Evolutionary conservation across 352 stramenopile species (phyloP).

Genomic region (Phytophthora foliorum): DNA sequence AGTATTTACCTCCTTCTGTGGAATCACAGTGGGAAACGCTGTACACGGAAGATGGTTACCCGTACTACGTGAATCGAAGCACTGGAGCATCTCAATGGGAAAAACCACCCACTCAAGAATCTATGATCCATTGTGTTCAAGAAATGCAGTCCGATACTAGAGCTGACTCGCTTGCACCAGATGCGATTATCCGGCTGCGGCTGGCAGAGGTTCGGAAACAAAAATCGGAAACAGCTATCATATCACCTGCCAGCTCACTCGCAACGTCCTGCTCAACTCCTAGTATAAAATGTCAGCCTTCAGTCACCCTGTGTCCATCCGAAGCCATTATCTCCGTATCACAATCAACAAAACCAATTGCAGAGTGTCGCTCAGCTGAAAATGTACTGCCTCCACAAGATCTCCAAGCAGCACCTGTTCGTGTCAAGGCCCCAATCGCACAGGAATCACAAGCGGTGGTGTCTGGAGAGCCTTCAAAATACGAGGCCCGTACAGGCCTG

Average conservation of each 20-base stretch:
- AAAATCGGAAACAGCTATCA: slow-evolving; percentile 27
- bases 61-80: slow-evolving; percentile 79
- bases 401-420: background rate
- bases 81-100: slow-evolving; percentile 86
- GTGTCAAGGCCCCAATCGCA: no score
- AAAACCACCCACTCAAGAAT: slow-evolving; percentile 42
- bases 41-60: slow-evolving; percentile 79
- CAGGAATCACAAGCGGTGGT: background rate
- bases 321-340: background rate
- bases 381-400: slow-evolving; percentile 1
- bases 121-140: slow-evolving; percentile 1
- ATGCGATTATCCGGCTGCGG: slow-evolving; percentile 58
- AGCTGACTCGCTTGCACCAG: slow-evolving; percentile 33
- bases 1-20: slow-evolving; percentile 1
- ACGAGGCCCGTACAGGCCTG: slow-evolving; percentile 58
- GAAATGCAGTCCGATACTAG: slow-evolving; percentile 15
- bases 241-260: slow-evolving; percentile 15
- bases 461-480: slow-evolving; percentile 46
- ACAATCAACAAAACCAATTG: background rate
- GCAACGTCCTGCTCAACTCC: slow-evolving; percentile 28
- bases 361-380: background rate
- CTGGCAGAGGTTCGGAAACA: slow-evolving; percentile 53
- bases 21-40: slow-evolving; percentile 69
- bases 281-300: slow-evolving; percentile 7
- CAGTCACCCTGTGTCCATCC: background rate